These are phyloP conservation scores for Neurospora sublineolata DNA, from an alignment of 495 filamentous ascomycete species.

Conservation along the genomic window DNA sequence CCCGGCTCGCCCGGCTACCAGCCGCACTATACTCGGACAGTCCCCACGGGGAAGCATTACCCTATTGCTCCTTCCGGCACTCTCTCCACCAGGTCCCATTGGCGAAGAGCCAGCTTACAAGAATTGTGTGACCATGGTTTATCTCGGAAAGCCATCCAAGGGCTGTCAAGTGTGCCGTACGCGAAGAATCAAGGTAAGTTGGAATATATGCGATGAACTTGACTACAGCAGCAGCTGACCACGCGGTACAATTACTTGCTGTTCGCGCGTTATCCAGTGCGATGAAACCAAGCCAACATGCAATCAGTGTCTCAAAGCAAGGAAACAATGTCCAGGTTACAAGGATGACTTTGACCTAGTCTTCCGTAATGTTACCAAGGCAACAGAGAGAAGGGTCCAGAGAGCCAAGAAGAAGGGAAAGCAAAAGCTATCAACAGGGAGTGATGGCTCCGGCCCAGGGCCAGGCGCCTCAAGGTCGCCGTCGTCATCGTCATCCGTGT, in stretches of 20 bases:
- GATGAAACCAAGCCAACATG: conserved; percentile 60
- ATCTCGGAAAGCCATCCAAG: conserved; percentile 61
- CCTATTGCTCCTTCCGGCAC: background rate
- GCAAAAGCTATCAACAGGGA: background rate
- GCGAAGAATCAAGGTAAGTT: conserved; percentile 57
- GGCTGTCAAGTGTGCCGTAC: conserved; percentile 63
- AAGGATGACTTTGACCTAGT: conserved; percentile 57
- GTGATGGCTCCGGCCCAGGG: background rate
- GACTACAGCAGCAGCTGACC: background rate
- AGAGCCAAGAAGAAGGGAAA: conserved; percentile 26
- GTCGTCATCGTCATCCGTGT: background rate
- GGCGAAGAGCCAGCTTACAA: background rate
- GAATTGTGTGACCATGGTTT: conserved; percentile 44
- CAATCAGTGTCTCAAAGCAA: conserved; percentile 55
- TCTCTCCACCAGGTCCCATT: background rate
- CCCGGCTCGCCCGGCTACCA: background rate
- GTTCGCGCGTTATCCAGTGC: conserved; percentile 33
- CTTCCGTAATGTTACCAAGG: conserved; percentile 53
- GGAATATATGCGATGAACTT: background rate
- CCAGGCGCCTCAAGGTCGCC: background rate
- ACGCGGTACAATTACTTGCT: background rate
- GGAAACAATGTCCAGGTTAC: conserved; percentile 58
- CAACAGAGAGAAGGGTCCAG: conserved; percentile 41
- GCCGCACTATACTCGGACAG: background rate
- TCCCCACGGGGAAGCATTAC: background rate